Evolutionary conservation across 139 green algal species (phyloP), one percentile per base, ranked within the genome.

Genomic region (Tetraselmis chui): DNA sequence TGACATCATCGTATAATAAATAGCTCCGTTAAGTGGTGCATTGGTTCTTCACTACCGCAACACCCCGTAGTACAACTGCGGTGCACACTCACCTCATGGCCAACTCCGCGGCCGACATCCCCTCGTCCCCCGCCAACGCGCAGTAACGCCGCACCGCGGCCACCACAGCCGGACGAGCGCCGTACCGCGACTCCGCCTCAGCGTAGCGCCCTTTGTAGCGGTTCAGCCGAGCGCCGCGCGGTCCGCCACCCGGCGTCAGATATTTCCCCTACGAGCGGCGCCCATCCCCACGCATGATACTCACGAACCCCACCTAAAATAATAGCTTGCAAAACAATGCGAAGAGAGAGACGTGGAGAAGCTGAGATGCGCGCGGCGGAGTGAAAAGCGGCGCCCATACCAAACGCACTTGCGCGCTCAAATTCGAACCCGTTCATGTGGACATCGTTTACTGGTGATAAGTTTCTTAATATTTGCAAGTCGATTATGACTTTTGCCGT

Each of bases 161-260:
- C 2, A 5, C 28, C 0, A 95, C 88, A 76, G 92, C 94, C 30
- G 89, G 89, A 30, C 88, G 90, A n/a, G 86, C 87, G 1, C 91
- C 92, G 80, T 97, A 97, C 2, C 94, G 86, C n/a, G 83, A 89
- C 81, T 96, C 93, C 0, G 89, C 92, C 79, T 96, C 93, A n/a
- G 91, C 91, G 83, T 96, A 96, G 28, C 91, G 79, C 5, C 89
- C 90, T n/a, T 82, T 88, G 89, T 97, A 97, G 75, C 86, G 90
- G 84, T 94, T 94, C 28, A 98, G 84, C 1, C 93, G 87, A 26
- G 89, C 84, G 1, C 79, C 26, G 25, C 59, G 75, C 29, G 79
- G 81, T 24, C 83, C 82, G 1, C 76, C 79, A 24, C 75, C 84
- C 30, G 24, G 1, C 0, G 67, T 79, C 1, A 89, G 27, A 81